phyloP scores from a whole-genome alignment of 495 filamentous ascomycete genomes.

The Podospora comata region DNA sequence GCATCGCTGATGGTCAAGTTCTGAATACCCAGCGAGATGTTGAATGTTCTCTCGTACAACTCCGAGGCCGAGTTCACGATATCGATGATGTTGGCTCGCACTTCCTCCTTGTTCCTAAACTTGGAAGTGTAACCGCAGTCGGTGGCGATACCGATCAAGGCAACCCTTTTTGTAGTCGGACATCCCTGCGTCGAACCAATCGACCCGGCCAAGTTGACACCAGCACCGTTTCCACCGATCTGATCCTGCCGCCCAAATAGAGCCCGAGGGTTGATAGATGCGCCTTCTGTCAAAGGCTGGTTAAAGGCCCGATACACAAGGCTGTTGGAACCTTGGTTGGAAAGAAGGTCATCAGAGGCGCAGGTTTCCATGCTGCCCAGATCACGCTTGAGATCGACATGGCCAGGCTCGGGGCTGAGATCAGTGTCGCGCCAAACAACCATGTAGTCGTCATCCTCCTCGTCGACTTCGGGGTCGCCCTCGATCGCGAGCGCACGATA shows the following conservation, averaged over 20 bases:
- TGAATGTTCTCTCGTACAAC: constrained; percentile 86
- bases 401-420: constrained; percentile 42
- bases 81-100: constrained; percentile 69
- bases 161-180: constrained; percentile 82
- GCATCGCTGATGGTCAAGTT: constrained; percentile 73
- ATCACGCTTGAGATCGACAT: constrained; percentile 38
- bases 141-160: constrained; percentile 85
- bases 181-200: constrained; percentile 83
- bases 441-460: constrained; percentile 72
- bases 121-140: constrained; percentile 80
- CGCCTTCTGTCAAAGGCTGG: constrained; percentile 24
- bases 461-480: constrained; percentile 68
- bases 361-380: constrained; percentile 47
- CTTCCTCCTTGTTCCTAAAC: constrained; percentile 60
- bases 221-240: constrained; percentile 72
- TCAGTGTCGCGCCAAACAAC: constrained; percentile 89
- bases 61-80: constrained; percentile 83
- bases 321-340: constrained; percentile 65
- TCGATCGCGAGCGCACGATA: constrained; percentile 71
- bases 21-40: constrained; percentile 83
- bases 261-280: constrained; percentile 28
- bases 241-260: constrained; percentile 49
- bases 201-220: constrained; percentile 74
- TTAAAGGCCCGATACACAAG: constrained; percentile 54
- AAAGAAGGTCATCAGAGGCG: constrained; percentile 62